These are phyloP conservation scores for Uronychia binucleata DNA, from an alignment of 73 alveolate genomes.

Conservation along the genomic window DNA sequence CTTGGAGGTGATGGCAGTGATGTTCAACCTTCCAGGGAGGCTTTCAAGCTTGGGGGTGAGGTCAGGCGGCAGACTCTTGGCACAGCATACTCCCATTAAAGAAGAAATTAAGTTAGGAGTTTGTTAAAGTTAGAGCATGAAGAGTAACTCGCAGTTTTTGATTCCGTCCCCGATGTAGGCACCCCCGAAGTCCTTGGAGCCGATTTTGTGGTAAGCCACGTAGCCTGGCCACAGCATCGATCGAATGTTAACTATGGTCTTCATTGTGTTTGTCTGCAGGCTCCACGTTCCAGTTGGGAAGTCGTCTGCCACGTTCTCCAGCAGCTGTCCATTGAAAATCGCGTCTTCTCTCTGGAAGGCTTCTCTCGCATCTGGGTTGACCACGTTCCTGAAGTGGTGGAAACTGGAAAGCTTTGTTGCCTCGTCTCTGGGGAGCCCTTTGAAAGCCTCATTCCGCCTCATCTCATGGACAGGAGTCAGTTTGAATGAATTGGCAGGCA, in stretches of 20 bases:
- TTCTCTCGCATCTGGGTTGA: constrained; percentile 59
- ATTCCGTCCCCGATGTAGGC: constrained; percentile 95
- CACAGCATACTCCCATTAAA: background rate
- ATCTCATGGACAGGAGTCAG: constrained; percentile 83
- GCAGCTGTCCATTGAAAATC: constrained; percentile 64
- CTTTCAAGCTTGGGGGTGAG: background rate
- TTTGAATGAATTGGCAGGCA: constrained; percentile 82
- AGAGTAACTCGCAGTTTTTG: constrained; percentile 92
- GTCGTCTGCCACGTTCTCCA: constrained; percentile 79
- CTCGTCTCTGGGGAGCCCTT: constrained; percentile 66
- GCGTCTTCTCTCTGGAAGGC: constrained; percentile 72
- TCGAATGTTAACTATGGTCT: constrained; percentile 70
- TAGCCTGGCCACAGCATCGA: constrained; percentile 92
- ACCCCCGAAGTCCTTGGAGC: constrained; percentile 83
- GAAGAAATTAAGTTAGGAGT: background rate
- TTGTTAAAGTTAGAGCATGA: constrained; percentile 63
- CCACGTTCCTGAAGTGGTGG: constrained; percentile 84
- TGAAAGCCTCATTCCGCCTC: constrained; percentile 82
- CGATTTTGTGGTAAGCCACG: constrained; percentile 43
- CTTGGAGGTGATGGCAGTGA: background rate
- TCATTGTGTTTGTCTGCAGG: constrained; percentile 68
- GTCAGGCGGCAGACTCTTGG: background rate
- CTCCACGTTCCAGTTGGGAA: constrained; percentile 84
- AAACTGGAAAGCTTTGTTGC: constrained; percentile 65
- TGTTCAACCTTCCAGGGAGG: background rate